These are phyloP conservation scores for Apiospora phragmitis DNA, from an alignment of 2,329 filamentous ascomycete species.

Conservation along the genomic window DNA sequence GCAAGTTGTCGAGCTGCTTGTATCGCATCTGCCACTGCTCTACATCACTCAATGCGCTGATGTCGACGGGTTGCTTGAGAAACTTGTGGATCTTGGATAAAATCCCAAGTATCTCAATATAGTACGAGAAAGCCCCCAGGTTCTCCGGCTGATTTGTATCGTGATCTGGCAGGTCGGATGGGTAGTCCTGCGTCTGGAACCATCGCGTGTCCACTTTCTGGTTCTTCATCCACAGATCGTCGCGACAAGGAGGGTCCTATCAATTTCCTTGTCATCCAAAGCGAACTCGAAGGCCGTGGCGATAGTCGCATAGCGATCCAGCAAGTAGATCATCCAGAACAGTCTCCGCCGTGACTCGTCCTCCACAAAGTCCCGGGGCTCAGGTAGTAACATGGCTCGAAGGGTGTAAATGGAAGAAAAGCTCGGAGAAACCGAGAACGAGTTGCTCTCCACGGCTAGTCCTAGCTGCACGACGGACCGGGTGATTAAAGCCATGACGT, in stretches of 20 bases:
- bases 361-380: conserved; percentile 83
- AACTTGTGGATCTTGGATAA: conserved; percentile 87
- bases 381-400: conserved; percentile 79
- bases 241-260: conserved; percentile 81
- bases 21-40: conserved; percentile 89
- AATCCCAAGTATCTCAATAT: conserved; percentile 86
- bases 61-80: conserved; percentile 85
- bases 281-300: conserved; percentile 92
- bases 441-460: conserved; percentile 79
- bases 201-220: conserved; percentile 81
- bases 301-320: conserved; percentile 88
- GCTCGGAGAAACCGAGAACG: conserved; percentile 73
- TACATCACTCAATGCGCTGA: conserved; percentile 79
- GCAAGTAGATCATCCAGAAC: conserved; percentile 92
- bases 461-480: conserved; percentile 87
- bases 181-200: conserved; percentile 61
- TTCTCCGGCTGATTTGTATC: conserved; percentile 73
- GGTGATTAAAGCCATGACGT: conserved; percentile 84
- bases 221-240: conserved; percentile 83
- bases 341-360: conserved; percentile 82
- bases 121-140: conserved; percentile 84
- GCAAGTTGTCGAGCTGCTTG: conserved; percentile 76
- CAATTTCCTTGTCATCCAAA: conserved; percentile 85
- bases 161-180: conserved; percentile 54
- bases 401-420: conserved; percentile 88